phyloP scores from a whole-genome alignment of 306 rosid species.

The Lathyrus oleraceus region DNA sequence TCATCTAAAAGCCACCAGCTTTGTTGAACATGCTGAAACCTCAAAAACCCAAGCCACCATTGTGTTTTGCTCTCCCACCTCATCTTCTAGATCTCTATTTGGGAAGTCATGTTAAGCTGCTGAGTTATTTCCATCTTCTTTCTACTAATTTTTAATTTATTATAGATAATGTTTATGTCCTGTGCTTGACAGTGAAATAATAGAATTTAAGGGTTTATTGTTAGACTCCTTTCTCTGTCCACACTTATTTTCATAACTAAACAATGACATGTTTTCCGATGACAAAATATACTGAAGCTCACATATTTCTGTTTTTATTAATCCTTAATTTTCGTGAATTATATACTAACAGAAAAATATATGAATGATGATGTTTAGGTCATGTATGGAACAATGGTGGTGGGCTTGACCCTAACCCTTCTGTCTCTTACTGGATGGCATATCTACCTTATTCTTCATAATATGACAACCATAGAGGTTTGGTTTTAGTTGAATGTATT shows the following conservation, averaged over 20 bases:
- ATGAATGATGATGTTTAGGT: slow-evolving; percentile 43
- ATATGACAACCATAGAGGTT: slow-evolving; percentile 94
- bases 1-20: too few relatives aligned
- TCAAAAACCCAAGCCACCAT: too few relatives aligned
- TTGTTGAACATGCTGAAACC: too few relatives aligned
- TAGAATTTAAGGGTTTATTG: not conserved
- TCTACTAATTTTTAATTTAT: not conserved
- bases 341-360: slow-evolving; percentile 10
- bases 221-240: not conserved
- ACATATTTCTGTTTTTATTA: not conserved
- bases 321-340: slow-evolving; percentile 22
- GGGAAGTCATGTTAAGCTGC: not conserved
- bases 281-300: slow-evolving; percentile 13
- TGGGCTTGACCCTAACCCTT: slow-evolving; percentile 57
- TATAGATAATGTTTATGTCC: not conserved
- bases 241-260: not conserved
- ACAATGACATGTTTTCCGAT: slow-evolving; percentile 4
- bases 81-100: too few relatives aligned
- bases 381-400: slow-evolving; percentile 50
- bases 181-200: not conserved
- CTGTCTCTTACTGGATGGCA: slow-evolving; percentile 82
- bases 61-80: too few relatives aligned
- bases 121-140: not conserved
- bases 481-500: slow-evolving; percentile 27
- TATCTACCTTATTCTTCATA: slow-evolving; percentile 71